phyloP scores from a whole-genome alignment of 2,329 filamentous ascomycete genomes.

The Fusarium sp. region DNA sequence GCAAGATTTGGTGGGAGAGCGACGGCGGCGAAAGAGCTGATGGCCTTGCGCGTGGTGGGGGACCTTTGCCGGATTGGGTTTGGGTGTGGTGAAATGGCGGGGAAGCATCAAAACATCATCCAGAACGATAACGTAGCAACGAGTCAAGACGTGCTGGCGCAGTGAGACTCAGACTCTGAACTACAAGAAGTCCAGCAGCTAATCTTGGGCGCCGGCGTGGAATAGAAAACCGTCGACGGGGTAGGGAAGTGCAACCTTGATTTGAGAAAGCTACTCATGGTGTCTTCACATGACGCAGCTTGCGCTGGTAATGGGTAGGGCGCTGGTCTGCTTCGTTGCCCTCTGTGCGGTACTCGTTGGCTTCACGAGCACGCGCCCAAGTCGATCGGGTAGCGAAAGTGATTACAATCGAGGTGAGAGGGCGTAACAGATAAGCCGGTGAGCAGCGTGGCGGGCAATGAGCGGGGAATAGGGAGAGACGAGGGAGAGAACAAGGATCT shows the following conservation, averaged over 20 bases:
- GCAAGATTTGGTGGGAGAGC: slow-evolving; percentile 41
- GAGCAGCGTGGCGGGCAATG: slow-evolving; percentile 39
- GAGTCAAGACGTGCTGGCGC: slow-evolving; percentile 24
- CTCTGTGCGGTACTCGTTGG: slow-evolving; percentile 9
- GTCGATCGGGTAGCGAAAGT: slow-evolving; percentile 15
- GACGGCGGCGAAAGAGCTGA: slow-evolving; percentile 43
- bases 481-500: slow-evolving; percentile 40
- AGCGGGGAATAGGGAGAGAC: slow-evolving; percentile 33
- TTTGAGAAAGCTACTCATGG: slow-evolving; percentile 57
- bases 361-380: slow-evolving; percentile 19
- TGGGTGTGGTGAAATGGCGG: slow-evolving; percentile 47
- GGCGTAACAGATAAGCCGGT: slow-evolving; percentile 17
- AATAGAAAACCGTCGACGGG: slow-evolving; percentile 12
- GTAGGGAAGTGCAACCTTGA: slow-evolving; percentile 53
- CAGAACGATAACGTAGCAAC: slow-evolving; percentile 36
- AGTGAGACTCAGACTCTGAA: slow-evolving; percentile 6
- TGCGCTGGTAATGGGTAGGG: slow-evolving; percentile 35
- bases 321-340: background rate
- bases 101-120: slow-evolving; percentile 47
- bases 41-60: slow-evolving; percentile 45
- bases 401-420: slow-evolving; percentile 19
- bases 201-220: slow-evolving; percentile 2
- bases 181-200: slow-evolving; percentile 10
- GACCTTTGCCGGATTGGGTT: slow-evolving; percentile 48
- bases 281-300: slow-evolving; percentile 54